Percentiles rank a stretch among this genome's conserved stretches.
These are phyloP conservation scores for Cadophora gregata DNA, from an alignment of 2,329 filamentous ascomycete genomes.

Conservation along the genomic window DNA sequence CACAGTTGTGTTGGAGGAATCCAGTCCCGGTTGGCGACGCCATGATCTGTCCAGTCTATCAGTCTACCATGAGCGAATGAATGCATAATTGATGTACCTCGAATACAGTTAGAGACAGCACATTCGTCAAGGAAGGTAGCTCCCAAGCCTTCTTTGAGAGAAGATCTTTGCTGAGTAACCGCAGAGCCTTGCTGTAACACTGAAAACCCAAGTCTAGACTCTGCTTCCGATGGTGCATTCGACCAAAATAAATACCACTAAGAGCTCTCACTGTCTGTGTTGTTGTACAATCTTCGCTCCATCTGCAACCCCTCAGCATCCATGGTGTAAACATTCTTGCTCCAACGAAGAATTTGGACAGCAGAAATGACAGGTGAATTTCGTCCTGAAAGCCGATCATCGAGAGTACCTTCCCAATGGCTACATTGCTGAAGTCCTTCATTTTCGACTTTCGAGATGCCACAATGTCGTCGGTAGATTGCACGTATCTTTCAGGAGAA, in stretches of 20 bases:
- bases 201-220: constrained; percentile 24
- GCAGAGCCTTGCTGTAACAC: constrained; percentile 30
- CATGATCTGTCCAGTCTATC: constrained; percentile 23
- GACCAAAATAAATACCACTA: constrained; percentile 28
- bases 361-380: constrained; percentile 25
- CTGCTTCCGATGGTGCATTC: constrained; percentile 22
- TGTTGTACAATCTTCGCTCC: constrained; percentile 27
- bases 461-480: neutral
- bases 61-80: neutral
- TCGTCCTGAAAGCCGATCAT: constrained; percentile 7
- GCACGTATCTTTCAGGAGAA: too few species aligned
- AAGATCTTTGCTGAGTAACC: constrained; percentile 26
- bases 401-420: neutral
- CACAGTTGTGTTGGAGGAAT: constrained; percentile 27
- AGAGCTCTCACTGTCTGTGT: constrained; percentile 29
- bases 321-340: constrained; percentile 8
- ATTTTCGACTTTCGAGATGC: neutral
- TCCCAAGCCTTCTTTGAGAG: neutral
- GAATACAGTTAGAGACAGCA: constrained; percentile 26
- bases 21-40: constrained; percentile 24
- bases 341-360: constrained; percentile 18
- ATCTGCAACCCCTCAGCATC: constrained; percentile 2
- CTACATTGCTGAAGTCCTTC: neutral
- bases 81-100: constrained; percentile 1
- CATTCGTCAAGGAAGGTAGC: constrained; percentile 26